phyloP scores from a whole-genome alignment of 371 early-diverging fungal genomes.

The Thermomucor indicae-seudaticae region DNA sequence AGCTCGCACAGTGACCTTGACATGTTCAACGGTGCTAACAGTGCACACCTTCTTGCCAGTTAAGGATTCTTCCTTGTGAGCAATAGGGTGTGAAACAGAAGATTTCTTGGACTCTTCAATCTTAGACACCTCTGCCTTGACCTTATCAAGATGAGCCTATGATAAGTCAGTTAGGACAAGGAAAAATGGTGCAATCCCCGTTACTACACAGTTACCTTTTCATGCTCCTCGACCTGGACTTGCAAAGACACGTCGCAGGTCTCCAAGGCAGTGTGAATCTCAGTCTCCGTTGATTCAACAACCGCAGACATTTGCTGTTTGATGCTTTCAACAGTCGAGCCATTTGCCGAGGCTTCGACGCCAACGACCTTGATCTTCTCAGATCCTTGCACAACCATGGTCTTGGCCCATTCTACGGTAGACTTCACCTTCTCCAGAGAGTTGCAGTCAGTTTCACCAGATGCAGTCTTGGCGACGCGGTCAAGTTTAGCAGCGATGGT shows the following conservation, averaged over 20 bases:
- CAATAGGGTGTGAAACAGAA: not conserved
- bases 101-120: constrained; percentile 1
- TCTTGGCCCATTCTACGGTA: constrained; percentile 12
- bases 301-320: constrained; percentile 1
- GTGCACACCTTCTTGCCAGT: not conserved
- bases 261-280: not conserved
- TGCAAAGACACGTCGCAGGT: not conserved
- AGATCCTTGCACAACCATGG: constrained; percentile 1
- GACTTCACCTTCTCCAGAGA: constrained; percentile 2
- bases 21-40: constrained; percentile 6
- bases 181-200: not conserved
- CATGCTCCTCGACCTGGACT: not conserved
- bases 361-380: constrained; percentile 8
- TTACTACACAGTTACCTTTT: constrained; percentile 1
- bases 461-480: not conserved
- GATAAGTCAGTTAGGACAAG: not conserved
- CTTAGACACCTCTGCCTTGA: constrained; percentile 2
- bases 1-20: constrained; percentile 18
- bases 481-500: constrained; percentile 1
- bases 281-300: not conserved
- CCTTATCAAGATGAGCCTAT: not conserved
- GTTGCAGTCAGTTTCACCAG: not conserved
- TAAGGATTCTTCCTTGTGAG: constrained; percentile 2
- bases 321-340: not conserved
- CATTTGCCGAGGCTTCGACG: constrained; percentile 2